Evolutionary conservation across 1,284 basidiomycete species (phyloP).

Genomic region (Rhizopogon hawkerae): DNA sequence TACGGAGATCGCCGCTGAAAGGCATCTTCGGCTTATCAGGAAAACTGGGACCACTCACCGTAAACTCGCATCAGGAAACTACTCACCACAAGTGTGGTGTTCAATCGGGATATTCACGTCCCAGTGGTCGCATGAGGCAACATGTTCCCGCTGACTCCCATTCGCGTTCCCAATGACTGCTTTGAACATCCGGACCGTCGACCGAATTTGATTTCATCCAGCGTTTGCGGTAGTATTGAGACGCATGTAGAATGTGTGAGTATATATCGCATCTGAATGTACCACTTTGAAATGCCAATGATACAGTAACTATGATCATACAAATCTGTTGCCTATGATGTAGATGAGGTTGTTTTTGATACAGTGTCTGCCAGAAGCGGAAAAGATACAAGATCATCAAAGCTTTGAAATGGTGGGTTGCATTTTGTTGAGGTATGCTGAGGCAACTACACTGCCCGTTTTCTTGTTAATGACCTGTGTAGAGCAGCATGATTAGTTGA

Average conservation of each 20-base stretch:
- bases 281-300: neutral
- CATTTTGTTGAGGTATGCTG: slow-evolving; percentile 61
- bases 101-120: neutral
- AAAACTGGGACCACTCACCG: neutral
- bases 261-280: neutral
- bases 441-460: slow-evolving; percentile 49
- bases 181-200: neutral
- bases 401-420: slow-evolving; percentile 41
- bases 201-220: neutral
- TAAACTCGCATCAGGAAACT: neutral
- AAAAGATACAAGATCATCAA: slow-evolving; percentile 6
- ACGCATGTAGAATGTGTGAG: neutral
- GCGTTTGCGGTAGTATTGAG: too few relatives aligned
- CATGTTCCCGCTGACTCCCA: neutral
- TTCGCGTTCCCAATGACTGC: neutral
- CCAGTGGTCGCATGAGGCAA: neutral
- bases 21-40: neutral
- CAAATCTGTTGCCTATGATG: neutral
- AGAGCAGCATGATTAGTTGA: slow-evolving; percentile 10
- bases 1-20: neutral
- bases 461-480: slow-evolving; percentile 47
- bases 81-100: neutral
- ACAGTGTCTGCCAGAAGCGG: neutral
- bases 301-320: slow-evolving; percentile 1
- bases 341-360: neutral